These are phyloP conservation scores for Mycena sp. DNA, from an alignment of 1,284 basidiomycete species.

Conservation along the genomic window DNA sequence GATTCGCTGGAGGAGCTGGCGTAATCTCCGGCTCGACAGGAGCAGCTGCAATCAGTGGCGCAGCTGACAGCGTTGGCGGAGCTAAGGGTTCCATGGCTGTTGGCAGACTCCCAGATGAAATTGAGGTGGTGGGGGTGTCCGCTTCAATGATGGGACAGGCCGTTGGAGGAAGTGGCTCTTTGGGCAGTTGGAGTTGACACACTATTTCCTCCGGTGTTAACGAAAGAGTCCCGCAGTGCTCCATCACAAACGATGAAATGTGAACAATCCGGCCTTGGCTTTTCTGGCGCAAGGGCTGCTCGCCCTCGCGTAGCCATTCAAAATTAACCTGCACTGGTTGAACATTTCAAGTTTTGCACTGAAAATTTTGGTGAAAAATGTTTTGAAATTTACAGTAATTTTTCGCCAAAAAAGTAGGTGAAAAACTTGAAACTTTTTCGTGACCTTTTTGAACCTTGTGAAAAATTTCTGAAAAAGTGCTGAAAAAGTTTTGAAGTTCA, in stretches of 20 bases:
- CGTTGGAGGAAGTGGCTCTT: not conserved
- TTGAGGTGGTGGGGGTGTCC: not conserved
- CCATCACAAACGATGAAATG: not conserved
- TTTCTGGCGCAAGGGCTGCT: constrained; percentile 4
- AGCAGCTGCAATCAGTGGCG: not conserved
- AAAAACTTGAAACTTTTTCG: no score
- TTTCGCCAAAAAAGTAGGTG: no score
- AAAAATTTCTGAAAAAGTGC: no score
- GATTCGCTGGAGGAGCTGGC: not conserved
- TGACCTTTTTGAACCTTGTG: no score
- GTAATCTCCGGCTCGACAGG: not conserved
- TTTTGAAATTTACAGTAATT: no score
- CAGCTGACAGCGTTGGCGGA: not conserved
- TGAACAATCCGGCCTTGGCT: constrained; percentile 2
- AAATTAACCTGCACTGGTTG: no score
- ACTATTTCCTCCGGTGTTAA: no score
- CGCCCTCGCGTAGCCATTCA: constrained; percentile 32
- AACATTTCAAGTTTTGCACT: no score
- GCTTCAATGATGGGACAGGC: not conserved
- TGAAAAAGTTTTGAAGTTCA: no score
- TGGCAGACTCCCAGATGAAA: not conserved
- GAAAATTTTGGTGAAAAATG: no score
- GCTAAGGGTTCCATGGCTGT: not conserved
- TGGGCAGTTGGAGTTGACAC: no score
- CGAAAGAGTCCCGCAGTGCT: no score